phyloP scores from a whole-genome alignment of 345 rosid species.

The Angophora floribunda region DNA sequence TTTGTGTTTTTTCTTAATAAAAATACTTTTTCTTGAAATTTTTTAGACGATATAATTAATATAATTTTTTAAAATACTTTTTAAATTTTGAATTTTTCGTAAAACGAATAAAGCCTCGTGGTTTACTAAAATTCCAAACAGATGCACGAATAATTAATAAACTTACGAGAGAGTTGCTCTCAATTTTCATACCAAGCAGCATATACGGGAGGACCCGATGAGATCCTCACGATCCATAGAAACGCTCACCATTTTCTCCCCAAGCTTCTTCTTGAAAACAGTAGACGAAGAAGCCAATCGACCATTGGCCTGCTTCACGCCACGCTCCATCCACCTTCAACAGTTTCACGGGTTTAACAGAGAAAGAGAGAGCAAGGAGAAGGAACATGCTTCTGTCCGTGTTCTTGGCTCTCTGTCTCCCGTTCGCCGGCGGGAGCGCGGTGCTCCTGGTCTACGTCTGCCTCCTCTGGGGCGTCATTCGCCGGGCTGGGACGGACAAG shows the following conservation, averaged over 20 bases:
- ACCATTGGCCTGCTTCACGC: not conserved
- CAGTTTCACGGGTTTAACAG: not conserved
- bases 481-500: constrained; percentile 1
- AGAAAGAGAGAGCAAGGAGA: not conserved
- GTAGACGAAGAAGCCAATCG: not conserved
- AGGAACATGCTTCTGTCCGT: constrained; percentile 34
- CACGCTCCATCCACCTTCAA: not conserved
- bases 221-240: not conserved
- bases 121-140: not conserved
- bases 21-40: no score
- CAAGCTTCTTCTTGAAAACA: not conserved
- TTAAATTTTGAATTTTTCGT: no score
- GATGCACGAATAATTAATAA: not conserved
- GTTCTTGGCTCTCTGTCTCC: constrained; percentile 59
- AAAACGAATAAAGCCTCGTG: not conserved
- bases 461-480: constrained; percentile 25
- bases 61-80: no score
- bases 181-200: not conserved
- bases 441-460: constrained; percentile 48
- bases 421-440: constrained; percentile 57
- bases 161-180: not conserved
- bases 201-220: not conserved
- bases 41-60: no score
- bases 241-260: not conserved
- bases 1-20: no score